Evolutionary conservation across 2,329 filamentous ascomycete species (phyloP).

Genomic region (Cladosporium austrohemisphaericum): DNA sequence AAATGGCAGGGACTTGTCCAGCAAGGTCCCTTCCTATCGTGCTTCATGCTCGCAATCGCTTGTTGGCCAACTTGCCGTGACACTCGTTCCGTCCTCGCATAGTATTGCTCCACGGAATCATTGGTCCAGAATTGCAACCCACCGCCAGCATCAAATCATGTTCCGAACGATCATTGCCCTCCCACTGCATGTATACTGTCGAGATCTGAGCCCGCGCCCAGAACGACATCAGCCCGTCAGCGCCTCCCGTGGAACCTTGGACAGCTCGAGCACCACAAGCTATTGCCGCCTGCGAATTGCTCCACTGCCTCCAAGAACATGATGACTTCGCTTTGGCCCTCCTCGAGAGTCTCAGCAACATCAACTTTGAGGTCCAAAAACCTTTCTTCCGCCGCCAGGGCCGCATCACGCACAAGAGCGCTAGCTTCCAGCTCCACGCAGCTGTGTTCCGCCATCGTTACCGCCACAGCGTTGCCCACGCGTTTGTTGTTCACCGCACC

Average conservation of each 20-base stretch:
- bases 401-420: not conserved
- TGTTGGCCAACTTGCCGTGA: too few species aligned
- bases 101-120: too few species aligned
- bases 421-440: not conserved
- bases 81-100: too few species aligned
- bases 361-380: not conserved
- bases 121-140: too few species aligned
- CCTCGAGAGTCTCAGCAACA: not conserved
- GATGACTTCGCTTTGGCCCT: not conserved
- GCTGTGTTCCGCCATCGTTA: not conserved
- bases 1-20: too few species aligned
- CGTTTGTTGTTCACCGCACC: not conserved
- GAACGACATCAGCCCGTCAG: not conserved
- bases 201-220: too few species aligned
- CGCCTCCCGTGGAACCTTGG: not conserved
- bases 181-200: too few species aligned
- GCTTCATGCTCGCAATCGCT: too few species aligned
- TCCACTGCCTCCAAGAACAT: conserved; percentile 9
- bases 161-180: too few species aligned
- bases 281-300: conserved; percentile 1
- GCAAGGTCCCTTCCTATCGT: too few species aligned
- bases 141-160: too few species aligned
- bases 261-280: conserved; percentile 10
- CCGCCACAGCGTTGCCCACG: not conserved
- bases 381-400: not conserved